phyloP scores from a whole-genome alignment of 2,329 filamentous ascomycete genomes.

The Amauroascus verrucosus region DNA sequence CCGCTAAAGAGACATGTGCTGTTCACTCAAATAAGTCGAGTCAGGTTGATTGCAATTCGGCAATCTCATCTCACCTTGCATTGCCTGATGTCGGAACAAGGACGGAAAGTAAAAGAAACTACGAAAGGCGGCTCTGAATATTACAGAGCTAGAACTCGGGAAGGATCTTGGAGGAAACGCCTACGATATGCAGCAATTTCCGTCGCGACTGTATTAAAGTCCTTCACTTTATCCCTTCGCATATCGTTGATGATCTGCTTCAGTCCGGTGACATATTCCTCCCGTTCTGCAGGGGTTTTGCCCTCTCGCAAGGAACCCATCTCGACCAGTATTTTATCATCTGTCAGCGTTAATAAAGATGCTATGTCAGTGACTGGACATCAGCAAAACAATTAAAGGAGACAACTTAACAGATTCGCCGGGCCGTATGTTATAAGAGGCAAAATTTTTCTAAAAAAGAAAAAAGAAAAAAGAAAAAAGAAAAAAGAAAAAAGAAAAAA shows the following conservation, averaged over 20 bases:
- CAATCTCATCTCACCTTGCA: constrained; percentile 7
- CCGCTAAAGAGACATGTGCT: not conserved
- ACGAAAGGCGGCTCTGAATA: not conserved
- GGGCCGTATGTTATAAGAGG: not conserved
- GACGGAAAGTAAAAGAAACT: not conserved
- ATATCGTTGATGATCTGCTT: constrained; percentile 42
- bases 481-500: constrained; percentile 1
- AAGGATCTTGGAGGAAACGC: constrained; percentile 39
- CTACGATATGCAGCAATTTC: constrained; percentile 44
- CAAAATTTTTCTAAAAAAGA: too few species aligned
- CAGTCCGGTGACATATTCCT: constrained; percentile 37
- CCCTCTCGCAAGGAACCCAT: constrained; percentile 40
- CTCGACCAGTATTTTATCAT: constrained; percentile 43
- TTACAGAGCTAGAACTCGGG: constrained; percentile 39
- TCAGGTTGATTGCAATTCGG: not conserved
- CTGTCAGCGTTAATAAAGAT: constrained; percentile 32
- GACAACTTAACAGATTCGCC: not conserved
- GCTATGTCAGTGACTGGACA: constrained; percentile 29
- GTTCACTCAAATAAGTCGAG: not conserved
- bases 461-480: not conserved
- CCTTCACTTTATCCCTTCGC: constrained; percentile 41
- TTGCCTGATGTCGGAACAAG: not conserved
- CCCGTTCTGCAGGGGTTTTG: constrained; percentile 36
- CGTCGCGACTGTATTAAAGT: constrained; percentile 40
- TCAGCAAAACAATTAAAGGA: not conserved